Conservation (phyloP, 306 rosid genomes). For the Luffa aegyptiaca region DNA sequence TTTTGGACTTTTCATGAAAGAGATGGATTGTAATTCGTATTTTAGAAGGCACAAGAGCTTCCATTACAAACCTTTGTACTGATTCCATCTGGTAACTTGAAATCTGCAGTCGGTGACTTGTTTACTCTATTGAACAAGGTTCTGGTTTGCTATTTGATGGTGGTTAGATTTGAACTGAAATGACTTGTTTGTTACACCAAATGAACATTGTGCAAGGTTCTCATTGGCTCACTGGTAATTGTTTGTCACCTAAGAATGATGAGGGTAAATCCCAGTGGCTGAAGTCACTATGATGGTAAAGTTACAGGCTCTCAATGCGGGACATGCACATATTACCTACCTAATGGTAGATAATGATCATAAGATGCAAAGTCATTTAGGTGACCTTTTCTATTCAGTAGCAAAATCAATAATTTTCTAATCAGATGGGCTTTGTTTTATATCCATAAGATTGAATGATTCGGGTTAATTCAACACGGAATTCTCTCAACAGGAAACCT, state of each 20-base stretch:
- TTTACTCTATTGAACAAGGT: neutral
- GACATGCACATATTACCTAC: neutral
- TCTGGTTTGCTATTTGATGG: neutral
- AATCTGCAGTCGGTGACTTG: neutral
- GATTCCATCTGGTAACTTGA: neutral
- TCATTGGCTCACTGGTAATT: neutral
- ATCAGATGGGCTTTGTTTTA: conserved; percentile 1
- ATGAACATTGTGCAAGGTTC: neutral
- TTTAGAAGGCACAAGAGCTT: neutral
- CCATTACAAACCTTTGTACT: neutral
- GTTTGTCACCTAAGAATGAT: neutral
- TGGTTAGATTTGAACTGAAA: neutral
- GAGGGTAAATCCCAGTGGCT: conserved; percentile 1
- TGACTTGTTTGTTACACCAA: neutral
- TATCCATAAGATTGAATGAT: neutral
- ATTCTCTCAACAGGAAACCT: neutral
- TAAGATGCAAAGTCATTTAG: neutral
- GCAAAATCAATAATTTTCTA: neutral
- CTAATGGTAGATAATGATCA: neutral
- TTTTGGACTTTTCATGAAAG: neutral
- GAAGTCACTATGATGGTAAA: neutral
- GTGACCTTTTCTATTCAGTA: neutral
- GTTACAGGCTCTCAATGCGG: neutral
- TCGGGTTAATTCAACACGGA: neutral
- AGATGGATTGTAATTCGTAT: neutral